A percentile compares a stretch with the other conserved stretches of the same genome.
Conservation (phyloP, 2,329 filamentous ascomycete genomes). For the Xylariaceae sp. region DNA sequence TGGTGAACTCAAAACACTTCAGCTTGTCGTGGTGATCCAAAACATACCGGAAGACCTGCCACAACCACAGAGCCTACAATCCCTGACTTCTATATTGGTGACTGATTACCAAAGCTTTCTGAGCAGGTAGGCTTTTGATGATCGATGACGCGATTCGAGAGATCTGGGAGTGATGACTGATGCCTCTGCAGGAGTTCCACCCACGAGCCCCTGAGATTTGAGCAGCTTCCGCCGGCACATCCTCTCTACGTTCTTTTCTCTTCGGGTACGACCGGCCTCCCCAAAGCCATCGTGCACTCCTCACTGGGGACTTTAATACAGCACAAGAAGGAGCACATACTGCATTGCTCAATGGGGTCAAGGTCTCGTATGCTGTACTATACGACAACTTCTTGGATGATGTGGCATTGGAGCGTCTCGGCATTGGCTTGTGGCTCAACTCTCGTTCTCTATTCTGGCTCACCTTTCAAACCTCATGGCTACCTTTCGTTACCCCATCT, state of each 20-base stretch:
- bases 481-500: slow-evolving; percentile 78
- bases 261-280: slow-evolving; percentile 79
- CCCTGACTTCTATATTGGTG: slow-evolving; percentile 40
- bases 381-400: slow-evolving; percentile 97
- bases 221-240: slow-evolving; percentile 76
- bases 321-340: slow-evolving; percentile 92
- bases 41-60: slow-evolving; percentile 49
- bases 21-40: slow-evolving; percentile 70
- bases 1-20: slow-evolving; percentile 58
- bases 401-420: slow-evolving; percentile 97
- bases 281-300: slow-evolving; percentile 93
- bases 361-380: slow-evolving; percentile 82
- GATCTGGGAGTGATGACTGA: slow-evolving; percentile 21
- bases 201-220: slow-evolving; percentile 56
- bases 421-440: slow-evolving; percentile 79
- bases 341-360: slow-evolving; percentile 77
- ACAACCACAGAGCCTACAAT: slow-evolving; percentile 40
- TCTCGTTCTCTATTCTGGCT: slow-evolving; percentile 86
- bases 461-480: slow-evolving; percentile 76
- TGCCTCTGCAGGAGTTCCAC: slow-evolving; percentile 32
- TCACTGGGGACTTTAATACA: slow-evolving; percentile 86
- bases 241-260: slow-evolving; percentile 94
- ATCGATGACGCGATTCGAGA: neutral
- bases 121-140: slow-evolving; percentile 27
- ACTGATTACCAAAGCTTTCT: slow-evolving; percentile 47